Evolutionary conservation across 768 basidiomycete species (phyloP).

Genomic region (Tephrocybe sp.): DNA sequence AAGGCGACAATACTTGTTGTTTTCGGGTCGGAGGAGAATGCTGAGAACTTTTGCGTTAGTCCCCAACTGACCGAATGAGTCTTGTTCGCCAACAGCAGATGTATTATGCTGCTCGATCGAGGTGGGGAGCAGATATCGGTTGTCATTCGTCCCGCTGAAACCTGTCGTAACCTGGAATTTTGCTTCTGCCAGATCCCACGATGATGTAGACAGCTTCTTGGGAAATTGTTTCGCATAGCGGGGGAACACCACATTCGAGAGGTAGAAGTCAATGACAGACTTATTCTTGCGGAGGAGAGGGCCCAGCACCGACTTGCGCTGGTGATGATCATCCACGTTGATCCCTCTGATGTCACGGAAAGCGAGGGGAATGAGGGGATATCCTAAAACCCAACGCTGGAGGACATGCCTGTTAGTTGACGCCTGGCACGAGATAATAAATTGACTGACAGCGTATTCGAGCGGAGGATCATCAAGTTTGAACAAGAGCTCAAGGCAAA

Average conservation of each 20-base stretch:
- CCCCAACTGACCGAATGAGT: slow-evolving; percentile 36
- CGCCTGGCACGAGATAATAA: too few species aligned
- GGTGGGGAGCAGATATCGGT: slow-evolving; percentile 35
- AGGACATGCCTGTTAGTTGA: too few species aligned
- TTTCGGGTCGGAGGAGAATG: slow-evolving; percentile 40
- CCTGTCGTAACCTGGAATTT: slow-evolving; percentile 40
- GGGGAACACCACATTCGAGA: slow-evolving; percentile 48
- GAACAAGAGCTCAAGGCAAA: slow-evolving; percentile 36
- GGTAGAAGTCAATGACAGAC: slow-evolving; percentile 45
- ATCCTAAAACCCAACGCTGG: slow-evolving; percentile 7
- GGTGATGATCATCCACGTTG: slow-evolving; percentile 40
- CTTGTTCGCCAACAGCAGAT: slow-evolving; percentile 7
- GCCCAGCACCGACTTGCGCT: slow-evolving; percentile 24
- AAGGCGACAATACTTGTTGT: slow-evolving; percentile 32
- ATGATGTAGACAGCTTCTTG: slow-evolving; percentile 45
- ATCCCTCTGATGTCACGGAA: slow-evolving; percentile 37
- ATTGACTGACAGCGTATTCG: slow-evolving; percentile 36
- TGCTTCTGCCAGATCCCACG: slow-evolving; percentile 51
- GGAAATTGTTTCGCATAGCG: slow-evolving; percentile 49
- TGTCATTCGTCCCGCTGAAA: slow-evolving; percentile 60
- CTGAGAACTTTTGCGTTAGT: slow-evolving; percentile 50
- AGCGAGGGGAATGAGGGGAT: slow-evolving; percentile 23
- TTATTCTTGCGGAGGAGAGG: slow-evolving; percentile 38
- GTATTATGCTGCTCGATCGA: slow-evolving; percentile 29
- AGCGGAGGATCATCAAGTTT: slow-evolving; percentile 39